Base-by-base conservation (phyloP, 2,329 filamentous ascomycete genomes). In the Exophiala sp. region DNA sequence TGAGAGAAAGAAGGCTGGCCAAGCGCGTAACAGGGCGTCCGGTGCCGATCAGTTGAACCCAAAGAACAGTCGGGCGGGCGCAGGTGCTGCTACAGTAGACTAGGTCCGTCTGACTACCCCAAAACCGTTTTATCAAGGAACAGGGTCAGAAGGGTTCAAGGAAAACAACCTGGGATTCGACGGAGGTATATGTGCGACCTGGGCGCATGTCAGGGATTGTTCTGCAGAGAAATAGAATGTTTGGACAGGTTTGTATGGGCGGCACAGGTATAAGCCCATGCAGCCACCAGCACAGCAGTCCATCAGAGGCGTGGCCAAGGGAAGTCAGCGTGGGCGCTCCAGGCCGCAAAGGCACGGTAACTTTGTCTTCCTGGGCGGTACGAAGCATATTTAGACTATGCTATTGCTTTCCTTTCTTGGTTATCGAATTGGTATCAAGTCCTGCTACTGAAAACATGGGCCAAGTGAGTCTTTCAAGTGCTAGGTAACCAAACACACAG, bases 1-100 rank as follows among this genome's bases (percentile, higher is more conserved):
- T 20, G 39, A 6, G 41, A 43, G 21, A 21, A 24, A 43, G 52
- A 38, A 50, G 54, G 39, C 54, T 53, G 54, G 52, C 51, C 54
- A 55, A 55, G 54, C 43, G 43, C 44, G 41, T 20, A 43, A 24
- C 20, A 43, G 44, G 44, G 44, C 32, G 34, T 38, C 34, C 24
- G 44, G 14, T 36, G 41, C 29, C 41, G 41, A 43, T 43, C 41
- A 43, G 41, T 43, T 8, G 24, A 29, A 29, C 5, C 24, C 24
- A 29, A 29, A 29, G 3, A 29, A 29, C 24, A 29, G 24, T 5
- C 24, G 24, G 24, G 24, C 24, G 24, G 24, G 5, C 24, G 7
- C 24, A 29, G 24, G 24, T 29, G 24, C 24, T 29, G 24, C 24
- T 29, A 29, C 24, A 29, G 24, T 29, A 29, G 16, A 18, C 24